phyloP scores from a whole-genome alignment of 179 eudicot genomes.

The Beta corolliflora region DNA sequence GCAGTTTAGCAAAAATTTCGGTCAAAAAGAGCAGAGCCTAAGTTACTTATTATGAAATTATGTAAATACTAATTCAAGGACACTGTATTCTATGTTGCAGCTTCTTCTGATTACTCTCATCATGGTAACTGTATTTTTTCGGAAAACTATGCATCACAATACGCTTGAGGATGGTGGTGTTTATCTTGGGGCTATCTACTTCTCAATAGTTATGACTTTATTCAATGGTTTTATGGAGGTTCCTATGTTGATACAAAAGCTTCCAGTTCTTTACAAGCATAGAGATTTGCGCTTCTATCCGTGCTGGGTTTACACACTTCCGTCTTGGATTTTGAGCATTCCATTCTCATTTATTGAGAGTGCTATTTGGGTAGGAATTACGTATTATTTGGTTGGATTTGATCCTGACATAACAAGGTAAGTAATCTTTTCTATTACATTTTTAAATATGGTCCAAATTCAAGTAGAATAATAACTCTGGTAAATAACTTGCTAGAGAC shows the following conservation, averaged over 20 bases:
- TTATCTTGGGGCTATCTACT: conserved; percentile 78
- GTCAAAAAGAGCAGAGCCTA: too few species aligned
- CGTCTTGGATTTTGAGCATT: conserved; percentile 83
- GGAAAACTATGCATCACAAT: conserved; percentile 78
- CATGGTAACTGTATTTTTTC: conserved; percentile 66
- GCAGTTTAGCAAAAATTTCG: too few species aligned
- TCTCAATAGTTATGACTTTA: conserved; percentile 64
- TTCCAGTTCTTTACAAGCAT: conserved; percentile 81
- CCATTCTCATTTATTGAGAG: conserved; percentile 67
- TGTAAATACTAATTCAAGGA: conserved; percentile 28
- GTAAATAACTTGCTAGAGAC: neutral
- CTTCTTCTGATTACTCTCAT: conserved; percentile 56
- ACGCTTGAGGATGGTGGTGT: conserved; percentile 70
- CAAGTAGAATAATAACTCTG: neutral
- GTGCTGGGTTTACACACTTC: conserved; percentile 76
- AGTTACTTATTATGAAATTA: conserved; percentile 4
- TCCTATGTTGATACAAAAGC: conserved; percentile 72
- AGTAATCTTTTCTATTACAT: neutral
- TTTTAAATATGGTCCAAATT: neutral
- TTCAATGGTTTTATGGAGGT: conserved; percentile 88
- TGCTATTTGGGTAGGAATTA: conserved; percentile 64
- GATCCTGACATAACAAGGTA: conserved; percentile 76
- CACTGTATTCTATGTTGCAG: conserved; percentile 49
- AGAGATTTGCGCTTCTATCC: conserved; percentile 77
- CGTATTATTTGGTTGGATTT: conserved; percentile 74